Conservation (phyloP, 2,329 filamentous ascomycete species). For the Calonectria ilicicola region DNA sequence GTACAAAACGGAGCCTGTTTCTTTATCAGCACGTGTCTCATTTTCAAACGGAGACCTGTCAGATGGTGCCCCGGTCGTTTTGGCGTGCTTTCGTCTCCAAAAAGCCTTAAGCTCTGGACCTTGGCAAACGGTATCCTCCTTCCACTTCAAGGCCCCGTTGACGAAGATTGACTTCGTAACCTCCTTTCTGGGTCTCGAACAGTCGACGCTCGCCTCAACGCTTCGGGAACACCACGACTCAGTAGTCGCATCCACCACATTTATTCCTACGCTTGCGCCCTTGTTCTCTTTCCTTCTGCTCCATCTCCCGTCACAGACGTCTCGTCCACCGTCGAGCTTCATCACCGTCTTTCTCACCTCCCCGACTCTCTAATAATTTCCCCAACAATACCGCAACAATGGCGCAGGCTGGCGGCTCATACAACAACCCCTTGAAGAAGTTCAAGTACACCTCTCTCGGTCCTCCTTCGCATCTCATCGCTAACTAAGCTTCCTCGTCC, state of each 20-base stretch:
- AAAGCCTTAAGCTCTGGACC: slow-evolving; percentile 5
- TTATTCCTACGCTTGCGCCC: neutral
- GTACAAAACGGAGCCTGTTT: slow-evolving; percentile 22
- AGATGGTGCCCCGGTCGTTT: slow-evolving; percentile 8
- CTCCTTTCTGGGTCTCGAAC: slow-evolving; percentile 41
- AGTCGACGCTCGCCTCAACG: slow-evolving; percentile 22
- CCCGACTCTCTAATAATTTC: slow-evolving; percentile 24
- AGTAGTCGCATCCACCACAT: slow-evolving; percentile 26
- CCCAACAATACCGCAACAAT: slow-evolving; percentile 63
- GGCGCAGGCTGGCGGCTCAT: slow-evolving; percentile 86
- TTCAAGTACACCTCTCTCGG: slow-evolving; percentile 81
- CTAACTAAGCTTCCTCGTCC: slow-evolving; percentile 37
- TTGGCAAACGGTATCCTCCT: slow-evolving; percentile 40
- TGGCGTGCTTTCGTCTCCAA: slow-evolving; percentile 30
- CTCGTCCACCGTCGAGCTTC: neutral
- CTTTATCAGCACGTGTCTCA: slow-evolving; percentile 44
- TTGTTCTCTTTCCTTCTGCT: slow-evolving; percentile 5
- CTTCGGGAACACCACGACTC: slow-evolving; percentile 33
- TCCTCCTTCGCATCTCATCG: slow-evolving; percentile 11
- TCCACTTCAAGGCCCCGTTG: slow-evolving; percentile 39
- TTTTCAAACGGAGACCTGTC: slow-evolving; percentile 28
- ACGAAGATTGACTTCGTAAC: slow-evolving; percentile 33
- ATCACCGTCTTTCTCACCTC: slow-evolving; percentile 10
- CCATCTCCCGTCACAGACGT: slow-evolving; percentile 16
- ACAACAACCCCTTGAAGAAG: slow-evolving; percentile 99